Evolutionary conservation across 1,284 basidiomycete species (phyloP).

Genomic region (Leccinum variabile): DNA sequence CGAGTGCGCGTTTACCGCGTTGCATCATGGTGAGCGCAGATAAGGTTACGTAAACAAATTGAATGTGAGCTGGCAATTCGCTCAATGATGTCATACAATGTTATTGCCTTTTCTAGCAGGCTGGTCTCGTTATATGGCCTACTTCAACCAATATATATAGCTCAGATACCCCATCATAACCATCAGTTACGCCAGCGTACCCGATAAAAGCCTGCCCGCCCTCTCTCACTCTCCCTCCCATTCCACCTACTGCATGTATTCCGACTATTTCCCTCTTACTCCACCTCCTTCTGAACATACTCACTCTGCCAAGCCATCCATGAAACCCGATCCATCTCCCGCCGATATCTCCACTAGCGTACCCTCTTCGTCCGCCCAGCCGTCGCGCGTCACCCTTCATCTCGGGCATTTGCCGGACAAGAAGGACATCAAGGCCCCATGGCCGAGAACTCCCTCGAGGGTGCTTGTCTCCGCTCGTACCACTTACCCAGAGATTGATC

Average conservation of each 20-base stretch:
- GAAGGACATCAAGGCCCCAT: conserved; percentile 64
- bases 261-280: conserved; percentile 31
- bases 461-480: conserved; percentile 37
- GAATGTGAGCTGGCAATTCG: neutral
- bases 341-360: conserved; percentile 3
- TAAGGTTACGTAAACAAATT: conserved; percentile 11
- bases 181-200: conserved; percentile 3
- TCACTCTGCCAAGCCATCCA: conserved; percentile 1
- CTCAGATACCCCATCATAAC: conserved; percentile 1
- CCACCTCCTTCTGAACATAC: conserved; percentile 17
- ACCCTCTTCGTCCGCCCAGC: conserved; percentile 39
- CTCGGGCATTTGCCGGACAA: conserved; percentile 72
- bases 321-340: conserved; percentile 8
- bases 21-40: neutral
- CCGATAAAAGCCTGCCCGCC: conserved; percentile 19
- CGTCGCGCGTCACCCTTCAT: conserved; percentile 62
- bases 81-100: conserved; percentile 28
- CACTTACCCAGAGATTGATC: neutral
- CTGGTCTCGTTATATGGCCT: conserved; percentile 6
- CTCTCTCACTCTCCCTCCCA: neutral
- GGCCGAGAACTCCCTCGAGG: conserved; percentile 71
- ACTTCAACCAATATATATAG: conserved; percentile 28
- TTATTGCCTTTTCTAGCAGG: conserved; percentile 33
- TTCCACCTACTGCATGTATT: conserved; percentile 16
- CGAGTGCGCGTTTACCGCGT: conserved; percentile 6